Base-by-base conservation (phyloP, 1,139 yeast genomes). In the Debaryomyces psychrophilus region DNA sequence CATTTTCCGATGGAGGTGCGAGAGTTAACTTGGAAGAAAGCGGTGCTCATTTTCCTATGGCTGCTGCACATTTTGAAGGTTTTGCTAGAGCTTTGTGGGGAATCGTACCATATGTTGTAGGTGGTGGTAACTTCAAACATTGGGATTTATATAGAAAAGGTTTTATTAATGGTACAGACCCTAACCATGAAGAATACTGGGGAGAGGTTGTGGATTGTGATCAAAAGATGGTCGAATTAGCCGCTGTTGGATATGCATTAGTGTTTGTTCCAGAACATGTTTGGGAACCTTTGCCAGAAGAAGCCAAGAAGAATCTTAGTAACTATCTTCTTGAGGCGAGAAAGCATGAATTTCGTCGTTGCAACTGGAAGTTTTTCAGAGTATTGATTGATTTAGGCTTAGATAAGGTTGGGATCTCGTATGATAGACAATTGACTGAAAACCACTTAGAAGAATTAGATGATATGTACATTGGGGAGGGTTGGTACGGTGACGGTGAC, bases 401-500 rank as follows among this genome's bases (percentile, higher is more conserved):
- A 18, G 49, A 55, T 27, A 51, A 41, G 4, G 52, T 62, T 8
- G 66, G 66, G n/a, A 50, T 51, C 4, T 39, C 45, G 8, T 40
- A 44, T 42, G 55, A 55, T 29, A 40, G 31, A 8, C 31, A 45
- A 4, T 43, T 49, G 6, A 53, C 56, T 3, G 51, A 51, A 22
- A 49, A 50, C 9, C 48, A 54, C 29, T 46, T 64, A 18, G 53
- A 55, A 11, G 55, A 55, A 14, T 41, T 64, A 12, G 65, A 64
- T 22, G 28, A 34, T 6, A 52, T 56, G 49, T 61, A 64, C 44
- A 41, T 64, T 15, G 55, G 48, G 7, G 60, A 60, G 25, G 68
- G 68, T 2, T 64, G 68, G 68, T 64, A 63, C 45, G 56, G 62
- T 8, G 68, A 64, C 51, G 68, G 68, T 11, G 45, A 48, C 25